Conservation (phyloP, 768 basidiomycete species). For the Phaffia australis region DNA sequence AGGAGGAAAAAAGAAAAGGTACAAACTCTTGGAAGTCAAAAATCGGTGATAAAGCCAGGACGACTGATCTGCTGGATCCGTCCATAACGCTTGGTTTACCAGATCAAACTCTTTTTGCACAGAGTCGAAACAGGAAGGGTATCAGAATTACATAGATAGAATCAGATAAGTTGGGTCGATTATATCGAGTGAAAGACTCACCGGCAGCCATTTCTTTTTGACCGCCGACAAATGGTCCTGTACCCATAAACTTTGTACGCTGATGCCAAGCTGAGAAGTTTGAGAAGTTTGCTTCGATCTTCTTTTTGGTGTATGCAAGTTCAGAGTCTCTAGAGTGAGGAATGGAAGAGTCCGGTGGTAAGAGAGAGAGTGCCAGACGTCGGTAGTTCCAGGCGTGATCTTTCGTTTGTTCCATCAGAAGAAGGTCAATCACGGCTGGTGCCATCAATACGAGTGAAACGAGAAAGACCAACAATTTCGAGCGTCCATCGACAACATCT, state of each 20-base stretch:
- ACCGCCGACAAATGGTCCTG: constrained; percentile 33
- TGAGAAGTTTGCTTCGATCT: constrained; percentile 88
- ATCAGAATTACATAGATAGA: no score
- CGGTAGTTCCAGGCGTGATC: constrained; percentile 95
- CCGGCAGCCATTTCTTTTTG: constrained; percentile 52
- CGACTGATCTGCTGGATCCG: constrained; percentile 90
- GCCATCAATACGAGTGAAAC: background rate
- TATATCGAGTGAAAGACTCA: constrained; percentile 44
- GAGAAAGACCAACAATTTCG: constrained; percentile 66
- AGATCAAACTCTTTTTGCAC: constrained; percentile 68
- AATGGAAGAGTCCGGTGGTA: constrained; percentile 29
- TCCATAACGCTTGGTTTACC: constrained; percentile 86
- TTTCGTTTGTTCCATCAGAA: constrained; percentile 35
- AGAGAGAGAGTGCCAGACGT: constrained; percentile 49
- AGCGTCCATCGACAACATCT: constrained; percentile 79
- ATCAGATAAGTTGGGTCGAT: no score
- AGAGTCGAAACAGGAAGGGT: no score
- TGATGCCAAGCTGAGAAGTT: constrained; percentile 99
- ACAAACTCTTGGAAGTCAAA: constrained; percentile 69
- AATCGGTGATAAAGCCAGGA: constrained; percentile 99
- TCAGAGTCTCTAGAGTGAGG: constrained; percentile 50
- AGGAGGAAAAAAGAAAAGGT: background rate
- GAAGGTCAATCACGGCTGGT: constrained; percentile 2
- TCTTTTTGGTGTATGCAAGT: constrained; percentile 70
- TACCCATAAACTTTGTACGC: constrained; percentile 53